Base-by-base conservation (phyloP, 805 yeast species). In the Teunomyces aglyptinius region DNA sequence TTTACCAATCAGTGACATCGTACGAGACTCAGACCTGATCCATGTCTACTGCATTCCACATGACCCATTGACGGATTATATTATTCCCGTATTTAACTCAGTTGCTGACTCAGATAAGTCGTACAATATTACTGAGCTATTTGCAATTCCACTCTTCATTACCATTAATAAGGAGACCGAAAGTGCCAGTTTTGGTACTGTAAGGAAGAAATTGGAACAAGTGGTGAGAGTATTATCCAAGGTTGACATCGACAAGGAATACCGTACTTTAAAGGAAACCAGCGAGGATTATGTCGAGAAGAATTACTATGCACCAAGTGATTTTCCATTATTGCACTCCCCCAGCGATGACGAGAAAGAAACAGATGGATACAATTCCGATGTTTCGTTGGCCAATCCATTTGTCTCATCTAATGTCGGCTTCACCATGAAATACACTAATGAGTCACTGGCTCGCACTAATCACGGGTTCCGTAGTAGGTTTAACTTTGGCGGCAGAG, bases 101-200 rank as follows among this genome's bases (percentile, higher is more conserved):
- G 57, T 75, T 53, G 59, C 71, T 55, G 65, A 73, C 61, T 46
- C 69, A 46, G 67, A 68, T 44, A 53, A 56, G 38, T 61, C 70
- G 1, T 65, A 67, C 43, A 63, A 64, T 8, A 59, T 67, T 10
- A 71, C 76, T 0, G 73, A 73, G 36, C 64, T 82, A 1, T 86
- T 89, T 65, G 95, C 90, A 1, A 61, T 83, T 1, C 98, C 98
- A 2, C 81, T 89, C 55, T 83, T 90, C 54, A 70, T 90, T 24
- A 75, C 82, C 0, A 57, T 89, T 44, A 59, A 75, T 1, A 68
- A 71, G 29, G 72, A 70, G 1, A 47, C 53, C 3, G 92, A 86
- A 32, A 62, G 74, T 4, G 55, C 57, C 2, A 82, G 88, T 19
- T 82, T 78, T 57, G 85, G 84, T 5, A 56, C 63, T 1, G 81